These are phyloP conservation scores for Phaffia rhodozyma DNA, from an alignment of 1,284 basidiomycete species.

Conservation along the genomic window DNA sequence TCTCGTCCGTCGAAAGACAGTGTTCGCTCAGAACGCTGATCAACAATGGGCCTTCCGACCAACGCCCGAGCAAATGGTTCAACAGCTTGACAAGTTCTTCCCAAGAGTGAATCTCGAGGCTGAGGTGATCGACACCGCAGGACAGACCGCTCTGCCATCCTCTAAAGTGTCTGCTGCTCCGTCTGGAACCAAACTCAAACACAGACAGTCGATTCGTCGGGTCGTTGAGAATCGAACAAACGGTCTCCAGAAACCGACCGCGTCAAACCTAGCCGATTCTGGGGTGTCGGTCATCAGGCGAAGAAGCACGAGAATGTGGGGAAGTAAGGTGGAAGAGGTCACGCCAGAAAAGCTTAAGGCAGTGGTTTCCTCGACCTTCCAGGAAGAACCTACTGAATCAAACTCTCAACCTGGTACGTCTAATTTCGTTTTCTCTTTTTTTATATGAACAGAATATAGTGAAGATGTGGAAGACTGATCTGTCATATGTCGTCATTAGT, in stretches of 20 bases:
- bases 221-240: constrained; percentile 55
- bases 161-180: constrained; percentile 21
- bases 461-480: constrained; percentile 11
- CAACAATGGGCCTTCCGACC: constrained; percentile 71
- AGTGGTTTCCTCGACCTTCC: constrained; percentile 39
- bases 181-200: constrained; percentile 47
- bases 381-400: constrained; percentile 45
- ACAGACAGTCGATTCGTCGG: constrained; percentile 66
- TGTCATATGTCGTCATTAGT: constrained; percentile 20
- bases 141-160: constrained; percentile 30
- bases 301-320: constrained; percentile 92
- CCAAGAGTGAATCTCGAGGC: constrained; percentile 92
- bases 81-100: constrained; percentile 89
- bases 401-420: constrained; percentile 1
- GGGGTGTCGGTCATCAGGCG: constrained; percentile 50
- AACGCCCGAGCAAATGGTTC: constrained; percentile 83
- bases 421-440: not conserved
- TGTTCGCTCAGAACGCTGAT: constrained; percentile 16
- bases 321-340: constrained; percentile 84
- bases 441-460: constrained; percentile 26
- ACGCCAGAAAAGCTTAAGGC: constrained; percentile 48
- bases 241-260: constrained; percentile 48
- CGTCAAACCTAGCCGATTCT: constrained; percentile 43
- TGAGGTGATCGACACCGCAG: constrained; percentile 67
- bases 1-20: constrained; percentile 13